Percentiles rank a stretch among this genome's conserved stretches.
Evolutionary conservation across 192 early-diverging fungal species (phyloP).

Genomic region (Backusella psychrophila): DNA sequence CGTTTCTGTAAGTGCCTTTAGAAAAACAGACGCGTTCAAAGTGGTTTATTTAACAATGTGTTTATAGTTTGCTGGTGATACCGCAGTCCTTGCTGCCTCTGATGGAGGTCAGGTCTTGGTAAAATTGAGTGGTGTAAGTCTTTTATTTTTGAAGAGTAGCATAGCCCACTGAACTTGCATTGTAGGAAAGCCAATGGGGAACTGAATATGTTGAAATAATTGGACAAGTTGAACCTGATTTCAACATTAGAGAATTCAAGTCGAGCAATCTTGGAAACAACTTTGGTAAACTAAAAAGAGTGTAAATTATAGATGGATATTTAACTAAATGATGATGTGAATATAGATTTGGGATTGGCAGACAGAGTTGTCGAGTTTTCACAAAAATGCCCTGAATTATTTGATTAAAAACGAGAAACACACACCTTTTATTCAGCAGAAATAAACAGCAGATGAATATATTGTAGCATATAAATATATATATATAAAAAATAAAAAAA

Average conservation of each 20-base stretch:
- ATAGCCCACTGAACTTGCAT: too few relatives aligned
- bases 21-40: background rate
- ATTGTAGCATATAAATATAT: background rate
- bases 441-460: background rate
- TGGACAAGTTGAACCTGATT: conserved; percentile 35
- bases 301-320: background rate
- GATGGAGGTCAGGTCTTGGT: conserved; percentile 39
- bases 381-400: conserved; percentile 33
- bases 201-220: conserved; percentile 35
- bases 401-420: conserved; percentile 9
- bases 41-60: background rate
- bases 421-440: background rate
- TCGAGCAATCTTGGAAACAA: conserved; percentile 32
- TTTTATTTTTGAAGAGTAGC: background rate
- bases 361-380: conserved; percentile 32
- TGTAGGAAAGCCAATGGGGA: conserved; percentile 25
- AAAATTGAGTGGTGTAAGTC: conserved; percentile 21
- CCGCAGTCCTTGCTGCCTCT: conserved; percentile 25
- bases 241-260: conserved; percentile 30
- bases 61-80: conserved; percentile 24
- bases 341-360: conserved; percentile 31
- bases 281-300: conserved; percentile 27
- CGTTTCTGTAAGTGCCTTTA: conserved; percentile 22
- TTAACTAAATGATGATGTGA: background rate
- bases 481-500: background rate